Evolutionary conservation across 2,329 filamentous ascomycete genomes (phyloP), one percentile per base, ranked within the genome.

Genomic region (Colletotrichum theobromicola): DNA sequence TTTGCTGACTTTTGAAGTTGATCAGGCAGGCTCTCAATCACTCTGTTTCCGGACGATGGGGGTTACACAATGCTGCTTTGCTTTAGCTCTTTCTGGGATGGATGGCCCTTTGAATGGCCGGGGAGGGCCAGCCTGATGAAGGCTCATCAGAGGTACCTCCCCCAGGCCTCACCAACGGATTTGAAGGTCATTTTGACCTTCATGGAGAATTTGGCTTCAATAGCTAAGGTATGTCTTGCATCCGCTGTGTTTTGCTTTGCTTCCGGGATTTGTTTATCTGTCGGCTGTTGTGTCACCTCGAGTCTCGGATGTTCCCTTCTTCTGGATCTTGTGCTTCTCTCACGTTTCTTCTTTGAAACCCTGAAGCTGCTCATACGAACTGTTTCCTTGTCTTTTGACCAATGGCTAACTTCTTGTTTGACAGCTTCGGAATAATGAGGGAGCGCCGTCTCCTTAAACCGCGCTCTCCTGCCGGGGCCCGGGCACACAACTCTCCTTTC

Each of bases 321-420:
- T 42, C 35, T 42, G 42, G 42, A 46, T 46, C 10, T 21, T 46
- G 42, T 2, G 10, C 10, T 13, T 13, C 18, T 46, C 18, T 21
- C 42, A 12, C 5, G 5, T 10, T 5, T 46, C 9, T 21, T 21
- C 5, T 46, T 2, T 21, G 42, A 1, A 2, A 13, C 12, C 42
- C 21, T 4, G 10, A 46, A 46, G 2, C 42, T 46, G n/a, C 13
- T 0, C 42, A 13, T 0, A 46, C 12, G 7, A 13, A 10, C n/a
- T 46, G 10, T 4, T 21, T n/a, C n/a, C 5, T 13, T 46, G n/a
- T 21, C 1, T 21, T n/a, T 46, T 46, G 42, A 46, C 12, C n/a
- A 13, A 46, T 46, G 42, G 21, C 10, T 21, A 13, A 46, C n/a
- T 21, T 46, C 5, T 5, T 13, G 10, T 4, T 46, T 0, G 10